phyloP scores from a whole-genome alignment of 2,329 filamentous ascomycete species.

The Cercospora nicotianae region DNA sequence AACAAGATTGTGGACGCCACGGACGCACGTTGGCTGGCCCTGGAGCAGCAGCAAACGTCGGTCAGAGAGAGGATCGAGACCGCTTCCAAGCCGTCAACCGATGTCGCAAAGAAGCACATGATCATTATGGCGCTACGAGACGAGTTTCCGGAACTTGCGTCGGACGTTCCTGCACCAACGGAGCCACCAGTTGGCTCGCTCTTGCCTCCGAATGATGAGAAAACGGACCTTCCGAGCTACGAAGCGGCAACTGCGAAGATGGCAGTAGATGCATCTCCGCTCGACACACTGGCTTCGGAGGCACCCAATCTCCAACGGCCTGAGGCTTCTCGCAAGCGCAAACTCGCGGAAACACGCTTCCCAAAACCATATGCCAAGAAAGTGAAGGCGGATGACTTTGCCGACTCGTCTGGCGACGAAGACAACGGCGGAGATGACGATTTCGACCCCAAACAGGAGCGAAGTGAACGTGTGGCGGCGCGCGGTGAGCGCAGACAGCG shows the following conservation, averaged over 20 bases:
- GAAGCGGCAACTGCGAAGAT: background rate
- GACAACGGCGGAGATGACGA: conserved; percentile 2
- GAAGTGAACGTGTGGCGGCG: background rate
- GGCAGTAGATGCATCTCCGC: background rate
- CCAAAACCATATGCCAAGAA: background rate
- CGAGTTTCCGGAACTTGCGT: conserved; percentile 10
- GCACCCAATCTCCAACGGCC: background rate
- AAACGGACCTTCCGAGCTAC: background rate
- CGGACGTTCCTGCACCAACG: background rate
- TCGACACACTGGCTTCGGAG: background rate
- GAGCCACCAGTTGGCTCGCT: background rate
- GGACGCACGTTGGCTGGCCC: background rate
- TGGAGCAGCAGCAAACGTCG: conserved; percentile 6
- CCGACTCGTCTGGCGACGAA: background rate
- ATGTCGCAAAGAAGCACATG: background rate
- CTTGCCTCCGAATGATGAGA: background rate
- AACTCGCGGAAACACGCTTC: background rate
- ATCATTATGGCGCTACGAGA: conserved; percentile 5
- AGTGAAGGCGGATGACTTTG: background rate
- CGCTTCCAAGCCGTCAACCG: background rate
- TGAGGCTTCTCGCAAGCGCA: background rate
- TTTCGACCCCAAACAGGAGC: conserved; percentile 3
- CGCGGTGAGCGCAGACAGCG: conserved; percentile 1
- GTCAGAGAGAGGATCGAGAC: conserved; percentile 9
- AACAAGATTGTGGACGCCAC: background rate